phyloP scores from a whole-genome alignment of 441 rosid genomes.

The Croton laevigatus region DNA sequence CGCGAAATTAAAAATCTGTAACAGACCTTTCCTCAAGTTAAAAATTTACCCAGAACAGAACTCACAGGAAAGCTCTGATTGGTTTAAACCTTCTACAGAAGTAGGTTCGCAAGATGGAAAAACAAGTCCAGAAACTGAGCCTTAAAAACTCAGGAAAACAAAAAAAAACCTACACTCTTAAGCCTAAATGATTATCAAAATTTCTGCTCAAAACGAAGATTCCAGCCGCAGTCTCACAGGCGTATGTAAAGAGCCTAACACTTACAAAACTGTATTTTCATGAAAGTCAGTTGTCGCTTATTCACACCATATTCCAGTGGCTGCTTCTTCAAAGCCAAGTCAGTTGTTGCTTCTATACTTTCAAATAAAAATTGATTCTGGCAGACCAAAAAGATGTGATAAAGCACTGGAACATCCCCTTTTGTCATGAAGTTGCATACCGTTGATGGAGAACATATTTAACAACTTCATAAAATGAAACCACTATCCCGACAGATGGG shows the following conservation, averaged over 20 bases:
- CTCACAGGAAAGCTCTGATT: not conserved
- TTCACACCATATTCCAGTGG: constrained; percentile 2
- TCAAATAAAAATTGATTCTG: constrained; percentile 9
- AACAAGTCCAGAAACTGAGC: constrained; percentile 22
- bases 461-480: constrained; percentile 90
- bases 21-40: not conserved
- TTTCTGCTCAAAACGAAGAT: constrained; percentile 13
- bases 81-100: not conserved
- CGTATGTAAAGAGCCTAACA: constrained; percentile 5
- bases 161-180: not conserved
- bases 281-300: constrained; percentile 9
- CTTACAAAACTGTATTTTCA: constrained; percentile 10
- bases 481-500: constrained; percentile 97
- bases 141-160: constrained; percentile 21
- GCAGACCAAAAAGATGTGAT: too few species aligned
- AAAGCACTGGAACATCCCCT: not conserved
- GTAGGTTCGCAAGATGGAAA: not conserved
- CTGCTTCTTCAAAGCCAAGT: constrained; percentile 12
- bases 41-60: not conserved
- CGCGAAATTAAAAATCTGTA: not conserved
- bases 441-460: constrained; percentile 62
- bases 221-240: constrained; percentile 2
- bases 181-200: constrained; percentile 14
- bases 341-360: constrained; percentile 17
- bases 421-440: constrained; percentile 27